These are phyloP conservation scores for Saccharomyces cerevisiae DNA, from an alignment of 805 yeast genomes.

Conservation along the genomic window DNA sequence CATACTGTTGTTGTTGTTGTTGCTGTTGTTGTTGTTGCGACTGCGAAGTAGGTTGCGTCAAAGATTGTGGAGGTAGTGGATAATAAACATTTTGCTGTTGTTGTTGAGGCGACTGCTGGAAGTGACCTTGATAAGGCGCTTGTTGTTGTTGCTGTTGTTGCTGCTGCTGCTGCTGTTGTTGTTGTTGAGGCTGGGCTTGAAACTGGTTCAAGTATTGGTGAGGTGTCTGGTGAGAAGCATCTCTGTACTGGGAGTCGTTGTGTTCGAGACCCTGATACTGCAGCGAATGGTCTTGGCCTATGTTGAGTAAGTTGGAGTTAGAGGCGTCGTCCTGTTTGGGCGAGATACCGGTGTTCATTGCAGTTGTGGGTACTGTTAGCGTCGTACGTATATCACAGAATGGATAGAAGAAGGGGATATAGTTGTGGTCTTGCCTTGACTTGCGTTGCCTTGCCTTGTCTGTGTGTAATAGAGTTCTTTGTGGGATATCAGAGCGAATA, in stretches of 20 bases:
- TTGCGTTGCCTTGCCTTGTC: not conserved
- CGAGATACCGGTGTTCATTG: slow-evolving; percentile 12
- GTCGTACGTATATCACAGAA: not conserved
- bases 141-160: slow-evolving; percentile 8
- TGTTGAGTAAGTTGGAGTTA: slow-evolving; percentile 5
- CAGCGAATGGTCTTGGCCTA: slow-evolving; percentile 17
- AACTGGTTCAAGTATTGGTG: slow-evolving; percentile 13
- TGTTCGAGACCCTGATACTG: slow-evolving; percentile 21
- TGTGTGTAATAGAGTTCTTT: not conserved
- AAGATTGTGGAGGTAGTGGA: not conserved
- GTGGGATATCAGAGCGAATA: not conserved
- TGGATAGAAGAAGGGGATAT: not conserved
- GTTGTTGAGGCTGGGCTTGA: slow-evolving; percentile 11
- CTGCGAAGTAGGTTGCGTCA: slow-evolving; percentile 1
- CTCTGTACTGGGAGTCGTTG: slow-evolving; percentile 11
- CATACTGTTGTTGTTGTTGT: slow-evolving; percentile 8
- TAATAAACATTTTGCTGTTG: slow-evolving; percentile 6
- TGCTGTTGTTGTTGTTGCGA: slow-evolving; percentile 2
- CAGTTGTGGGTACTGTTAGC: slow-evolving; percentile 9
- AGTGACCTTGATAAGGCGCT: slow-evolving; percentile 6
- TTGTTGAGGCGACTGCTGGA: slow-evolving; percentile 5
- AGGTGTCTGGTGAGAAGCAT: slow-evolving; percentile 3
- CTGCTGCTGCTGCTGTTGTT: slow-evolving; percentile 11
- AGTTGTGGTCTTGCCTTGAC: not conserved
- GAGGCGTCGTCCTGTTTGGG: slow-evolving; percentile 17